These are phyloP conservation scores for Hypsizygus marmoreus DNA, from an alignment of 768 basidiomycete species.

Conservation along the genomic window DNA sequence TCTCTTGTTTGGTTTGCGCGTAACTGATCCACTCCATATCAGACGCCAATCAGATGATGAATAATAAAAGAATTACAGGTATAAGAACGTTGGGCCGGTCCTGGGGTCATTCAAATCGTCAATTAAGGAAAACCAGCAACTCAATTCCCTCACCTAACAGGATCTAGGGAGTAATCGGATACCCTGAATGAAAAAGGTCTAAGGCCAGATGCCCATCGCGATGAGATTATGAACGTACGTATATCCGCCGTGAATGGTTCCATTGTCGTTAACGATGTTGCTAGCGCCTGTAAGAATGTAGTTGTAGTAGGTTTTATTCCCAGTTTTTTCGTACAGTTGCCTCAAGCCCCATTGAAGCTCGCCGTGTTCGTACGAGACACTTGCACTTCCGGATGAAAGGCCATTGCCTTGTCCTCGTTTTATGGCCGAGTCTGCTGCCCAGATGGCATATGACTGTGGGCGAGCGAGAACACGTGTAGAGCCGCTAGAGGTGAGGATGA, in stretches of 20 bases:
- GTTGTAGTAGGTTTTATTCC: constrained; percentile 42
- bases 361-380: constrained; percentile 43
- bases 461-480: constrained; percentile 19
- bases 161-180: constrained; percentile 35
- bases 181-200: constrained; percentile 20
- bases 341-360: constrained; percentile 43
- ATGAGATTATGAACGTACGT: constrained; percentile 24
- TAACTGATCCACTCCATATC: constrained; percentile 25
- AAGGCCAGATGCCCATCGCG: neutral
- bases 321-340: constrained; percentile 40
- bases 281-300: constrained; percentile 40
- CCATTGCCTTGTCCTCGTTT: constrained; percentile 46
- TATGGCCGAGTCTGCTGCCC: constrained; percentile 49
- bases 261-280: constrained; percentile 39
- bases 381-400: constrained; percentile 30
- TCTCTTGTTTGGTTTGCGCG: constrained; percentile 33
- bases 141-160: constrained; percentile 30
- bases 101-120: constrained; percentile 16
- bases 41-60: neutral
- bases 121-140: neutral
- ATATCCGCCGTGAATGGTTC: constrained; percentile 41
- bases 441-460: constrained; percentile 41
- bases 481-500: too few species aligned
- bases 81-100: constrained; percentile 41
- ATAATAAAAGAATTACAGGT: constrained; percentile 29